Evolutionary conservation across 805 yeast genomes (phyloP).

Genomic region (Ogataea corticis): DNA sequence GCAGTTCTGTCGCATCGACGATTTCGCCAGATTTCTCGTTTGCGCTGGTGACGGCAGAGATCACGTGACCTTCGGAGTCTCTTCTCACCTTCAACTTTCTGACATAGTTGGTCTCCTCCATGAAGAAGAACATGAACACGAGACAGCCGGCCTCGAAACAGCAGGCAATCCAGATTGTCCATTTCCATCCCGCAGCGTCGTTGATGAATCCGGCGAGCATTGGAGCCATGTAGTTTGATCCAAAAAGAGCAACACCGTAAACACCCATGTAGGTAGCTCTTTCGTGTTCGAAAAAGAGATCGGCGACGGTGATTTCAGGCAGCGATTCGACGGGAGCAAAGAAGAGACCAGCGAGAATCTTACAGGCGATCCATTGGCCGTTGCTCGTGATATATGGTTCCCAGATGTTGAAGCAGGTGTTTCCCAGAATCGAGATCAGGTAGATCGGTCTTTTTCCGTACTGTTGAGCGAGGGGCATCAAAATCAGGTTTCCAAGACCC

Average conservation of each 20-base stretch:
- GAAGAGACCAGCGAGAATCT: slow-evolving; percentile 33
- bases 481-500: slow-evolving; percentile 39
- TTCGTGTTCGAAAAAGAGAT: slow-evolving; percentile 53
- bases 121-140: slow-evolving; percentile 41
- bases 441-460: slow-evolving; percentile 41
- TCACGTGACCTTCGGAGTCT: slow-evolving; percentile 24
- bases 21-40: slow-evolving; percentile 12
- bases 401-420: slow-evolving; percentile 35
- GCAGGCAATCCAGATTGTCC: slow-evolving; percentile 52
- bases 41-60: slow-evolving; percentile 26
- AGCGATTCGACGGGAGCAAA: slow-evolving; percentile 46
- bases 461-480: slow-evolving; percentile 40
- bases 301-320: slow-evolving; percentile 50
- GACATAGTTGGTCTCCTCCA: slow-evolving; percentile 58
- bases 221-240: slow-evolving; percentile 58
- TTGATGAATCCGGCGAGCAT: slow-evolving; percentile 58
- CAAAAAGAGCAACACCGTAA: slow-evolving; percentile 54
- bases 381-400: slow-evolving; percentile 33
- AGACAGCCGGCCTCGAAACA: slow-evolving; percentile 46
- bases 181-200: slow-evolving; percentile 50
- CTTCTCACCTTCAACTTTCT: slow-evolving; percentile 29
- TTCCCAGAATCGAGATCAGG: slow-evolving; percentile 34
- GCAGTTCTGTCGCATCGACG: slow-evolving; percentile 16
- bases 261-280: slow-evolving; percentile 48
- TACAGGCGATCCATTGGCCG: slow-evolving; percentile 35